A percentile compares a stretch with the other conserved stretches of the same genome.
Evolutionary conservation across 2,329 filamentous ascomycete species (phyloP).

Genomic region (Alternaria rosae): DNA sequence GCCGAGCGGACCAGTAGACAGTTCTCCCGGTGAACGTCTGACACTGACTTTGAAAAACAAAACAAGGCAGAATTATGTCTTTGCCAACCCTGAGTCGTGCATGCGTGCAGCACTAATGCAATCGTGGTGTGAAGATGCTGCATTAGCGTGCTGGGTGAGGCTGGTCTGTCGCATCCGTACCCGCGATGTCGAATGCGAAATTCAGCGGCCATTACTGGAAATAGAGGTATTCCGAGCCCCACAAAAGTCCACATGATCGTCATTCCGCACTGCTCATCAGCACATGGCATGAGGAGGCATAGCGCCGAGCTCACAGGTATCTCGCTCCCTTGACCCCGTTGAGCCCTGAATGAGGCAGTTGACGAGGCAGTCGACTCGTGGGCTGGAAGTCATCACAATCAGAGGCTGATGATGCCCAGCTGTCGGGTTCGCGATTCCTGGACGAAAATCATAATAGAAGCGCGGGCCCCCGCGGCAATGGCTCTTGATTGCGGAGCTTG

Average conservation of each 20-base stretch:
- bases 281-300: slow-evolving; percentile 1
- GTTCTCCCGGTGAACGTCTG: slow-evolving; percentile 13
- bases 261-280: not conserved
- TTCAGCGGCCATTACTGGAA: slow-evolving; percentile 7
- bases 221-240: slow-evolving; percentile 2
- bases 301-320: slow-evolving; percentile 1
- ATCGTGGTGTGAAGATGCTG: slow-evolving; percentile 21
- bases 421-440: slow-evolving; percentile 37
- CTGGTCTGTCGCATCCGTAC: slow-evolving; percentile 15
- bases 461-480: slow-evolving; percentile 20
- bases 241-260: slow-evolving; percentile 5
- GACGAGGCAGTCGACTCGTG: slow-evolving; percentile 30
- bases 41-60: slow-evolving; percentile 13
- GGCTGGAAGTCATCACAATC: slow-evolving; percentile 40
- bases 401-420: slow-evolving; percentile 35
- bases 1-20: slow-evolving; percentile 9
- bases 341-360: slow-evolving; percentile 9
- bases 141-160: slow-evolving; percentile 26
- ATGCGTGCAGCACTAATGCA: slow-evolving; percentile 10
- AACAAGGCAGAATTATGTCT: slow-evolving; percentile 10
- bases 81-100: slow-evolving; percentile 10
- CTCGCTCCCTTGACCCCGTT: slow-evolving; percentile 2
- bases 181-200: slow-evolving; percentile 5
- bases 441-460: slow-evolving; percentile 40
- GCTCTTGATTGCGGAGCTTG: slow-evolving; percentile 13